These are phyloP conservation scores for Prunus dulcis DNA, from an alignment of 306 rosid species.

Conservation along the genomic window DNA sequence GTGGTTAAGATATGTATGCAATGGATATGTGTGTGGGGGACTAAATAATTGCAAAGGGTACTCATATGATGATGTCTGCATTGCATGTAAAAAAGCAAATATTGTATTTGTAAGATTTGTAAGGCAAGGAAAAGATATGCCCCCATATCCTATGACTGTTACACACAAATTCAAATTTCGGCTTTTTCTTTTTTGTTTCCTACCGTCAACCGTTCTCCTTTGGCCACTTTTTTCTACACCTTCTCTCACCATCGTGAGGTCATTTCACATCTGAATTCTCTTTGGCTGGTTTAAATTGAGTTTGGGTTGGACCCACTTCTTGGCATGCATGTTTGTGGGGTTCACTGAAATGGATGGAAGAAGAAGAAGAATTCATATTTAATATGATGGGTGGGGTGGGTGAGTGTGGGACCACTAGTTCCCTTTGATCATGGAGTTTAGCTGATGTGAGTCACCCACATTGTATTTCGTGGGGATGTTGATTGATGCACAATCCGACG, in stretches of 20 bases:
- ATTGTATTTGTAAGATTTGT: too few species aligned
- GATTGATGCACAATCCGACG: slow-evolving; percentile 26
- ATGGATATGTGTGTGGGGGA: slow-evolving; percentile 55
- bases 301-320: slow-evolving; percentile 40
- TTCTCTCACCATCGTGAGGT: slow-evolving; percentile 33
- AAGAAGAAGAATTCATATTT: not conserved
- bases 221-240: slow-evolving; percentile 28
- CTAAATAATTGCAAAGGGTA: slow-evolving; percentile 80
- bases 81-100: slow-evolving; percentile 32
- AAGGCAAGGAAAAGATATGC: slow-evolving; percentile 43
- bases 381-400: slow-evolving; percentile 27
- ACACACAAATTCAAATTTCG: slow-evolving; percentile 85
- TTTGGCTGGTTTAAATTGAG: slow-evolving; percentile 27
- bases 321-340: slow-evolving; percentile 44
- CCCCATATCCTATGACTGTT: slow-evolving; percentile 6
- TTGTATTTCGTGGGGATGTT: slow-evolving; percentile 19
- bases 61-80: slow-evolving; percentile 46
- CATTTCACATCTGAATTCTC: slow-evolving; percentile 27
- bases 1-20: not conserved
- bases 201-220: slow-evolving; percentile 41
- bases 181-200: slow-evolving; percentile 67
- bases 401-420: slow-evolving; percentile 36
- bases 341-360: not conserved
- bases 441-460: slow-evolving; percentile 28
- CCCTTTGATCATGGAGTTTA: slow-evolving; percentile 31